Evolutionary conservation across 139 green algal species (phyloP).

Genomic region (Ulvella scutata): DNA sequence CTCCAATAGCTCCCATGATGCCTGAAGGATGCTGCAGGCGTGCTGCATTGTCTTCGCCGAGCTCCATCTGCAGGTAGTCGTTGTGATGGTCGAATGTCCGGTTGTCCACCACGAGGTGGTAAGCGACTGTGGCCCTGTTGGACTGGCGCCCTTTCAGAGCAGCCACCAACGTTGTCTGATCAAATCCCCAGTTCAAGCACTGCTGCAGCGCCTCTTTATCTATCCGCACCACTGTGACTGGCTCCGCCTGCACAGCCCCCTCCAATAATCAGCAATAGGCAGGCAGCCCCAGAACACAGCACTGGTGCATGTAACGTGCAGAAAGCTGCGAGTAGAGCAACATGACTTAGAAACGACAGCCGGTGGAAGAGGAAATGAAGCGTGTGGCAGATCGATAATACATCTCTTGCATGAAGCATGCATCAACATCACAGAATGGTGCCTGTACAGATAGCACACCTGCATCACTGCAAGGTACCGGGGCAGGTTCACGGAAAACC

Average conservation of each 20-base stretch:
- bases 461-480: slow-evolving; percentile 92
- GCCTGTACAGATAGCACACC: too few relatives aligned
- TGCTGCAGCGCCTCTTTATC: neutral
- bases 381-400: neutral
- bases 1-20: neutral
- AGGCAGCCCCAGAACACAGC: too few relatives aligned
- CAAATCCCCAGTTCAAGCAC: neutral
- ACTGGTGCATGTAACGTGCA: too few relatives aligned
- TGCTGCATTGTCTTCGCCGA: slow-evolving; percentile 6
- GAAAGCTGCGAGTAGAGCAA: too few relatives aligned
- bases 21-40: neutral
- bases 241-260: neutral
- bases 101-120: slow-evolving; percentile 87
- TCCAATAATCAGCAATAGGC: too few relatives aligned
- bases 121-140: slow-evolving; percentile 80
- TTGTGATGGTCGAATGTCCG: slow-evolving; percentile 8
- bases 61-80: slow-evolving; percentile 9
- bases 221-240: neutral
- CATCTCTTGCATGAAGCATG: neutral
- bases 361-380: too few relatives aligned
- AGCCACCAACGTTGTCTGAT: neutral
- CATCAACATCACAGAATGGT: neutral
- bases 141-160: neutral
- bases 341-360: too few relatives aligned
- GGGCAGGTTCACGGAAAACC: slow-evolving; percentile 88